Conservation (phyloP, 768 basidiomycete genomes). For the Leccinum disarticulatum region DNA sequence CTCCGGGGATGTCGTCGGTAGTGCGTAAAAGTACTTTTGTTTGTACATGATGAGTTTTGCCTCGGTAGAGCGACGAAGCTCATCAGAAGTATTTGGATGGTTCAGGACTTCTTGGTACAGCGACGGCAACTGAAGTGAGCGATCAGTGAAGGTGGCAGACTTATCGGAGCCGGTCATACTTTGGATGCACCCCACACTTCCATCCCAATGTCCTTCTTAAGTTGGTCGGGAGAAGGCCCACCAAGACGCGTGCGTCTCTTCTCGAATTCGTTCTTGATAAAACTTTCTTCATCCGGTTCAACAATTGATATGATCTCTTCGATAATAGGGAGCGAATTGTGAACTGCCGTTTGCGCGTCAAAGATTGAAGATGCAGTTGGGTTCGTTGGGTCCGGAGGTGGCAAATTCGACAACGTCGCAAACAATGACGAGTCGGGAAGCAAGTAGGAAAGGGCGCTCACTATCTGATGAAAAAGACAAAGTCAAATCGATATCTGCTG, state of each 20-base stretch:
- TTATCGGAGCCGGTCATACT: slow-evolving; percentile 36
- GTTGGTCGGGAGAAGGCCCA: slow-evolving; percentile 55
- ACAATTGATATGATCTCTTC: slow-evolving; percentile 67
- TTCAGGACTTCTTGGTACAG: slow-evolving; percentile 80
- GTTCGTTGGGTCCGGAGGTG: slow-evolving; percentile 74
- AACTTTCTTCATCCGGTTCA: slow-evolving; percentile 61
- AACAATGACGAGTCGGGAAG: slow-evolving; percentile 75
- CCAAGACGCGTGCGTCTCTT: slow-evolving; percentile 78
- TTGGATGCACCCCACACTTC: slow-evolving; percentile 64
- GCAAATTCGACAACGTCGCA: slow-evolving; percentile 59
- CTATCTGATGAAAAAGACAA: slow-evolving; percentile 46
- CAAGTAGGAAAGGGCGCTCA: slow-evolving; percentile 62
- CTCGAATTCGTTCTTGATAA: slow-evolving; percentile 65
- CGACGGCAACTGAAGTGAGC: slow-evolving; percentile 53
- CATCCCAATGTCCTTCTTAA: slow-evolving; percentile 61
- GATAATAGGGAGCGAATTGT: slow-evolving; percentile 68
- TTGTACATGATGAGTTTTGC: slow-evolving; percentile 69
- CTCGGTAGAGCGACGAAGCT: slow-evolving; percentile 76
- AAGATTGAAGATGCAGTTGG: slow-evolving; percentile 62
- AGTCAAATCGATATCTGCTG: background rate
- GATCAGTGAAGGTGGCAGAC: slow-evolving; percentile 11
- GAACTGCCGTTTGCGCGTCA: slow-evolving; percentile 57
- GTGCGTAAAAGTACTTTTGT: slow-evolving; percentile 56
- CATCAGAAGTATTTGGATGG: slow-evolving; percentile 77
- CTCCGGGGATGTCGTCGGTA: slow-evolving; percentile 45